Base-by-base conservation (phyloP, 805 yeast genomes). In the Candida coleopterorum region DNA sequence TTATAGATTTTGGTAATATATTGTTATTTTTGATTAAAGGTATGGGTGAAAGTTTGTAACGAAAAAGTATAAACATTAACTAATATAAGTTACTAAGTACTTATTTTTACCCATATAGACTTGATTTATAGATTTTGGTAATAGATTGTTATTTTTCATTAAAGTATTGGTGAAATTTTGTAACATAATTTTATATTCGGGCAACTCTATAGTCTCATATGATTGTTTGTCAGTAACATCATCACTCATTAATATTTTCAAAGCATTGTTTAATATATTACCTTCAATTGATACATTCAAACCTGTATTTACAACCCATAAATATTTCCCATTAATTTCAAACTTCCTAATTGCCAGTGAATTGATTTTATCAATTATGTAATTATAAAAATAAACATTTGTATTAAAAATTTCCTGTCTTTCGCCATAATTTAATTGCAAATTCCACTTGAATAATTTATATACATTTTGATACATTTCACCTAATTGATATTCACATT, bases 371-470 rank as follows among this genome's bases (percentile, higher is more conserved):
- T 65, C 70, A n/a, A 64, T 37, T 3, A 77, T 47, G 2, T 58
- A 47, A 25, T 60, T 61, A 38, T 64, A 70, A 0, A 67, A 53
- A 38, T 55, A 66, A 18, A 59, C 45, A 35, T 57, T 60, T 0
- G 72, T 65, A 1, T 55, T 46, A 35, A 58, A 75, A 0, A 10
- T 12, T n/a, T 62, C 69, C 6, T 9, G 11, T 11, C 1, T 35
- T 33, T 21, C 25, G 7, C 37, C 40, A 27, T 54, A 48, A 2
- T 43, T 35, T 11, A 79, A 46, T 7, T 41, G 39, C 2, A 80
- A 29, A 18, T 65, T 64, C 89, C 89, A 83, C 49, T 81, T 82
- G 58, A 65, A 64, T 1, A 81, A 21, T 27, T 51, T 54, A 14
- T 44, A 30, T 8, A 36, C 29, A 3, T 30, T 39, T 10, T 42